Percentiles rank a stretch among this genome's conserved stretches.
Evolutionary conservation across 2,329 filamentous ascomycete genomes (phyloP).

Genomic region (Salinomyces thailandicus): DNA sequence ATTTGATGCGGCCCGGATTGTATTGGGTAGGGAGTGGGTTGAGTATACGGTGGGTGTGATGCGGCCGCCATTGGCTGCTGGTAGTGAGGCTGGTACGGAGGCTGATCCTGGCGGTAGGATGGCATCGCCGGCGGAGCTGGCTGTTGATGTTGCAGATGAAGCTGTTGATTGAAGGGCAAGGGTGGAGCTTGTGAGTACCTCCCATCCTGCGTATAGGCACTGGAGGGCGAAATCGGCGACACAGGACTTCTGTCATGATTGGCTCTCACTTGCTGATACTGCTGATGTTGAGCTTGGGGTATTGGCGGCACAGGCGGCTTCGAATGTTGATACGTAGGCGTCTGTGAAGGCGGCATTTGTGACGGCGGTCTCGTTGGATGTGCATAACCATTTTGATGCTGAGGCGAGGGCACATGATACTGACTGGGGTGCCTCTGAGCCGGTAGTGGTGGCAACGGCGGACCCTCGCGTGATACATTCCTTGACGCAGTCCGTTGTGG

Average conservation of each 20-base stretch:
- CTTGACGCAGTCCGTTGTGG: conserved; percentile 7
- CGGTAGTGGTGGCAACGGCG: conserved; percentile 27
- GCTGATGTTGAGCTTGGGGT: conserved; percentile 29
- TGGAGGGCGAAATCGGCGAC: conserved; percentile 22
- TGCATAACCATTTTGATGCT: conserved; percentile 11
- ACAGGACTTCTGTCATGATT: conserved; percentile 20
- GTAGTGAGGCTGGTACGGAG: conserved; percentile 4
- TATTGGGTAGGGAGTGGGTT: conserved; percentile 10
- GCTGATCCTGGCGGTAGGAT: conserved; percentile 6
- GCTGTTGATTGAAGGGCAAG: conserved; percentile 16
- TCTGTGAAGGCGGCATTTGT: conserved; percentile 3
- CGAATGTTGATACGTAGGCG: conserved; percentile 9
- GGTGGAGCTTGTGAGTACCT: conserved; percentile 19
- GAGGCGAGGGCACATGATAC: conserved; percentile 8
- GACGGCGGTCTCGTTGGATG: conserved; percentile 16
- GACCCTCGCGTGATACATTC: conserved; percentile 17
- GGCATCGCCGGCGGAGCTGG: no score
- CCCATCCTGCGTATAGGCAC: conserved; percentile 12
- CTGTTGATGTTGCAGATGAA: conserved; percentile 9
- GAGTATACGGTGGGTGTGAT: conserved; percentile 12
- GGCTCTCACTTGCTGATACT: conserved; percentile 11
- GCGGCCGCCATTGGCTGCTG: no score
- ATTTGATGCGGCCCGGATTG: conserved; percentile 12
- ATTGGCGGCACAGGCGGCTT: conserved; percentile 24
- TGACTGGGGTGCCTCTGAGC: conserved; percentile 10